phyloP scores from a whole-genome alignment of 352 stramenopile species.

The Stephanocyclus meneghinianus region DNA sequence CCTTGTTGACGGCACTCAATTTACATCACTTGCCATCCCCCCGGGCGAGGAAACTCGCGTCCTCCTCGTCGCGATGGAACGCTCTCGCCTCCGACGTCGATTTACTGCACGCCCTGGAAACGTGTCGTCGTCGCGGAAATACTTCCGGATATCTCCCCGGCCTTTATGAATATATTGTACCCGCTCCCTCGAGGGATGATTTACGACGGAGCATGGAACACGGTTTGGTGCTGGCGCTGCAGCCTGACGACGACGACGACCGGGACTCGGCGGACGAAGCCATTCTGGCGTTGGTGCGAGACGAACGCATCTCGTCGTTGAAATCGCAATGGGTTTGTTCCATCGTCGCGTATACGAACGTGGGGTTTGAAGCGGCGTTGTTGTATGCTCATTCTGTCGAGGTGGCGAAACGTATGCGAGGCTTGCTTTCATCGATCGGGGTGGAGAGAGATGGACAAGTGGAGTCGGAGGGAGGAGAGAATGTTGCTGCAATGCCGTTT shows the following conservation, averaged over 20 bases:
- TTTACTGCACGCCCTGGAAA: slow-evolving; percentile 19
- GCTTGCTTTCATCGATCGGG: background rate
- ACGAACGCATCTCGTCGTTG: slow-evolving; percentile 45
- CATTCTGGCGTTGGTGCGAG: slow-evolving; percentile 39
- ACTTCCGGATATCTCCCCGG: slow-evolving; percentile 42
- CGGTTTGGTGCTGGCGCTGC: slow-evolving; percentile 36
- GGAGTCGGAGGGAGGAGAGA: background rate
- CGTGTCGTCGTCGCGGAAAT: slow-evolving; percentile 16
- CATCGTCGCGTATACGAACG: slow-evolving; percentile 37
- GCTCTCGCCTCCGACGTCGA: slow-evolving; percentile 32
- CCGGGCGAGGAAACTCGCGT: slow-evolving; percentile 16
- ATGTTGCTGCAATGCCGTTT: slow-evolving; percentile 27
- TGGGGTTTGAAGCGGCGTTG: slow-evolving; percentile 49
- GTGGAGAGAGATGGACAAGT: background rate
- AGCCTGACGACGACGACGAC: slow-evolving; percentile 5
- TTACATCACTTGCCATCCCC: slow-evolving; percentile 30
- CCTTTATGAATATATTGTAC: slow-evolving; percentile 51
- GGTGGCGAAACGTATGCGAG: slow-evolving; percentile 27
- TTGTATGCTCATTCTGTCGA: slow-evolving; percentile 32
- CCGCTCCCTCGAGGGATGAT: slow-evolving; percentile 35
- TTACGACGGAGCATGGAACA: slow-evolving; percentile 39
- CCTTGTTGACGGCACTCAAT: slow-evolving; percentile 35
- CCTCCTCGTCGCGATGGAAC: slow-evolving; percentile 32
- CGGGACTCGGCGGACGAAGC: slow-evolving; percentile 1
- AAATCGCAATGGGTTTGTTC: slow-evolving; percentile 53